Conservation (phyloP, 1,139 yeast species). For the Taphrina deformans region DNA sequence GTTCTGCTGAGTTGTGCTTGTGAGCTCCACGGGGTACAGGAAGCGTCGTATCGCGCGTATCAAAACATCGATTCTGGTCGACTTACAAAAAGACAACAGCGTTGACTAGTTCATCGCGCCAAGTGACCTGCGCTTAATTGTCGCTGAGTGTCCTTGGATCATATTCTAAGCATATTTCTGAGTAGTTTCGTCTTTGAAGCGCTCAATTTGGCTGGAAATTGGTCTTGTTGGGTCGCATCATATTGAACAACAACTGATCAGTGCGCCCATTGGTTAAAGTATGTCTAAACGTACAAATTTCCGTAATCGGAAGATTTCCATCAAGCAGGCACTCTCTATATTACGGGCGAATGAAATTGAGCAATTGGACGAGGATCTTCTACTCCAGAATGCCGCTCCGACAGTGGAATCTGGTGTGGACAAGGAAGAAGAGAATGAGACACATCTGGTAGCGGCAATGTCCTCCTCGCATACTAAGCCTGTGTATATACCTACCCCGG, state of each 20-base stretch:
- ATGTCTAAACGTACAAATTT: constrained; percentile 47
- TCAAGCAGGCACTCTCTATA: constrained; percentile 82
- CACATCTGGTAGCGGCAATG: constrained; percentile 84
- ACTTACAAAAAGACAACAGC: constrained; percentile 6
- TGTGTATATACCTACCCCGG: constrained; percentile 94
- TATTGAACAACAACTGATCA: not conserved
- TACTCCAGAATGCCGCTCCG: constrained; percentile 78
- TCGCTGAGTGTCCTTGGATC: constrained; percentile 26
- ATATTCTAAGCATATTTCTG: not conserved
- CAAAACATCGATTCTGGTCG: constrained; percentile 7
- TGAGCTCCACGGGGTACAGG: not conserved
- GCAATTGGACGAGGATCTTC: constrained; percentile 66
- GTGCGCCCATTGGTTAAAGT: not conserved
- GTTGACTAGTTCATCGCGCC: constrained; percentile 3
- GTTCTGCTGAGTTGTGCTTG: not conserved
- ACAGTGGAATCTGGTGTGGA: constrained; percentile 97
- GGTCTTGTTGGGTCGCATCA: not conserved
- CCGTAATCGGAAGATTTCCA: constrained; percentile 87
- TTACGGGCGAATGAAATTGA: constrained; percentile 78
- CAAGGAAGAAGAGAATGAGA: constrained; percentile 82
- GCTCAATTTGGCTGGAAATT: constrained; percentile 2
- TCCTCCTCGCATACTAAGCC: constrained; percentile 62
- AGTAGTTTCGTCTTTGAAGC: constrained; percentile 14
- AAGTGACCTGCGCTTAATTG: constrained; percentile 27
- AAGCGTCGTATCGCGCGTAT: not conserved